These are phyloP conservation scores for Paecilomyces sp. DNA, from an alignment of 2,329 filamentous ascomycete species.

Conservation along the genomic window DNA sequence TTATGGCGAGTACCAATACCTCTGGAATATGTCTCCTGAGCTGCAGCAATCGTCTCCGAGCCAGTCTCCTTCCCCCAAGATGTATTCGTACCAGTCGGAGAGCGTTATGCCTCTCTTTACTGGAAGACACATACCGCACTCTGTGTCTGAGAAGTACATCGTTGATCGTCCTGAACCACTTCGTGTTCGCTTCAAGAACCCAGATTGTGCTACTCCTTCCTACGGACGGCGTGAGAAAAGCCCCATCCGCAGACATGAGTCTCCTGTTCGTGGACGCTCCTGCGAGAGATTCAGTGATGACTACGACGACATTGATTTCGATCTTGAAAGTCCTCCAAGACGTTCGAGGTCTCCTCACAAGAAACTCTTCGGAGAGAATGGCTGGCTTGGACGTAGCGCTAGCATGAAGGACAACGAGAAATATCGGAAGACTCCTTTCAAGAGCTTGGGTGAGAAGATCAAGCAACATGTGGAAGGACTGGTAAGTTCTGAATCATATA, in stretches of 20 bases:
- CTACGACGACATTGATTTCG: conserved; percentile 10
- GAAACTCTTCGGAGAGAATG: conserved; percentile 35
- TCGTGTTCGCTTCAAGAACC: background rate
- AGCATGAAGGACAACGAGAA: conserved; percentile 22
- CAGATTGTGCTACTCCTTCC: background rate
- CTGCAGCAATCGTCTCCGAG: conserved; percentile 6
- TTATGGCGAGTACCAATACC: conserved; percentile 15
- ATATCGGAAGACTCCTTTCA: conserved; percentile 23
- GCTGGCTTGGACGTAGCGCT: conserved; percentile 30
- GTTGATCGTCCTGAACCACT: conserved; percentile 1
- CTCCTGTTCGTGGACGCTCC: conserved; percentile 4
- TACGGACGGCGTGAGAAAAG: background rate
- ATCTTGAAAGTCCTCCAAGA: conserved; percentile 12
- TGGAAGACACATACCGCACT: conserved; percentile 10
- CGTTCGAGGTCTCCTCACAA: conserved; percentile 29
- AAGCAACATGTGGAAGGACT: conserved; percentile 31
- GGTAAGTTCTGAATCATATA: conserved; percentile 15
- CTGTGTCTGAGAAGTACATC: conserved; percentile 13
- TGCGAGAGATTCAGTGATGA: conserved; percentile 5
- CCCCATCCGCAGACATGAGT: background rate
- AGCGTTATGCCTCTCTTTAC: background rate
- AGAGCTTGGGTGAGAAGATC: conserved; percentile 29
- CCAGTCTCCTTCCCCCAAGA: conserved; percentile 10
- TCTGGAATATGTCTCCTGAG: conserved; percentile 12
- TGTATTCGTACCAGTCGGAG: background rate